Evolutionary conservation across 1,284 basidiomycete species (phyloP).

Genomic region (Puccinia triticina): DNA sequence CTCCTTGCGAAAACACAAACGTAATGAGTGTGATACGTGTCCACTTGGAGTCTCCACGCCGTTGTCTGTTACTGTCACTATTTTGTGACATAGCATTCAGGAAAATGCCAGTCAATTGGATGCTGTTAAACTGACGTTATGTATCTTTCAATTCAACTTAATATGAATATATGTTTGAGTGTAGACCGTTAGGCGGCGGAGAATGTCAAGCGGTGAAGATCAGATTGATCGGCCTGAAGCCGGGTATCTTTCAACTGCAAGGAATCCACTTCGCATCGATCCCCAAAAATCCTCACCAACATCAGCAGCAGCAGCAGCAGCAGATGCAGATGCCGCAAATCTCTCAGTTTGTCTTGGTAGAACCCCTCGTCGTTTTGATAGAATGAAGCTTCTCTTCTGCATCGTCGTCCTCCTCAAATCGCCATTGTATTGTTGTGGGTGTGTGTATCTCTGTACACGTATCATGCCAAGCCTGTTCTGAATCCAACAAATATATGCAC

Average conservation of each 20-base stretch:
- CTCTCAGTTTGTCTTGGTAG: conserved; percentile 10
- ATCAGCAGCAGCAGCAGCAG: conserved; percentile 6
- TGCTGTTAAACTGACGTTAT: neutral
- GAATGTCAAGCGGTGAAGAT: conserved; percentile 36
- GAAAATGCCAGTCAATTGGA: neutral
- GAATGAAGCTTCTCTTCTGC: neutral
- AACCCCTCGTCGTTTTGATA: conserved; percentile 32
- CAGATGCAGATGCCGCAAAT: no score
- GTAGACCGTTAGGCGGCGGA: conserved; percentile 11
- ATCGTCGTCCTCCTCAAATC: neutral
- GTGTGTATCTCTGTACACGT: no score
- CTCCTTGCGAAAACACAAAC: neutral
- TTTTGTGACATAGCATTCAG: neutral
- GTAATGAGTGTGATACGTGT: neutral
- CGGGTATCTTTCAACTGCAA: conserved; percentile 32
- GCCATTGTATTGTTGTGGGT: neutral
- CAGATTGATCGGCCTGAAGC: conserved; percentile 27
- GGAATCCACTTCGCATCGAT: conserved; percentile 16
- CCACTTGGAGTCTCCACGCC: neutral
- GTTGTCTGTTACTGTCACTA: neutral
- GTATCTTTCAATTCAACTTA: neutral
- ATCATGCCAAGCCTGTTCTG: no score
- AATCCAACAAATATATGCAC: no score
- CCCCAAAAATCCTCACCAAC: neutral
- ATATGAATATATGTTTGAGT: neutral